These are phyloP conservation scores for Sugiyamaella xylanicola DNA, from an alignment of 1,139 yeast genomes.

Conservation along the genomic window DNA sequence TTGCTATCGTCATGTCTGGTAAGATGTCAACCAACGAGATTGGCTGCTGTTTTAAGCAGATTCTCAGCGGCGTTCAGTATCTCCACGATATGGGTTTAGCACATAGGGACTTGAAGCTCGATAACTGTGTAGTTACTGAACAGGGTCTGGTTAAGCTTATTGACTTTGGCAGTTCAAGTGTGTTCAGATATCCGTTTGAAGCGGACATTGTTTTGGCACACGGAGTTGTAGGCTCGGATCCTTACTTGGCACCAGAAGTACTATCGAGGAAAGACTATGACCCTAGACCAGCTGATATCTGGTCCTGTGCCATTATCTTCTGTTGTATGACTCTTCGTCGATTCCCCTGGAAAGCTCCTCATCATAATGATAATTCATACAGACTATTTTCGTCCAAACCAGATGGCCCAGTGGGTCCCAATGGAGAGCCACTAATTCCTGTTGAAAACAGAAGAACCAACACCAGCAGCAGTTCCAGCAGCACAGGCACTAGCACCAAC, in stretches of 20 bases:
- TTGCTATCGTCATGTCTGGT: slow-evolving; percentile 97
- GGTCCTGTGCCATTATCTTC: slow-evolving; percentile 94
- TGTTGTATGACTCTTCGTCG: slow-evolving; percentile 94
- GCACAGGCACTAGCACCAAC: slow-evolving; percentile 3
- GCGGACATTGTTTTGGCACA: slow-evolving; percentile 75
- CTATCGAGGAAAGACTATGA: slow-evolving; percentile 71
- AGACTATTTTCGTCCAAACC: slow-evolving; percentile 58
- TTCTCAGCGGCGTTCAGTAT: slow-evolving; percentile 79
- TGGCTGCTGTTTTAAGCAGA: slow-evolving; percentile 86
- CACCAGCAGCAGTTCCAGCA: slow-evolving; percentile 37
- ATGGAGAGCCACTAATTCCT: slow-evolving; percentile 16
- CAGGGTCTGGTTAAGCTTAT: slow-evolving; percentile 88
- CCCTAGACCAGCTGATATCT: slow-evolving; percentile 90
- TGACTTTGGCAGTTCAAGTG: slow-evolving; percentile 96
- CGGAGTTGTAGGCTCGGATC: slow-evolving; percentile 97
- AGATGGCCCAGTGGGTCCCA: slow-evolving; percentile 19
- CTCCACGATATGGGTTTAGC: slow-evolving; percentile 87
- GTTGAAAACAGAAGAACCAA: slow-evolving; percentile 42
- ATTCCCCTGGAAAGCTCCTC: slow-evolving; percentile 97
- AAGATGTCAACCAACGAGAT: slow-evolving; percentile 84
- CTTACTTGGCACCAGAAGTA: slow-evolving; percentile 96
- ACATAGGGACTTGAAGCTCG: slow-evolving; percentile 92
- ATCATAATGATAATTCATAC: slow-evolving; percentile 82
- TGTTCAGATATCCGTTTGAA: slow-evolving; percentile 89
- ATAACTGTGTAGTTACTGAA: slow-evolving; percentile 86